Evolutionary conservation across 306 rosid species (phyloP).

Genomic region (Phaseolus lunatus): DNA sequence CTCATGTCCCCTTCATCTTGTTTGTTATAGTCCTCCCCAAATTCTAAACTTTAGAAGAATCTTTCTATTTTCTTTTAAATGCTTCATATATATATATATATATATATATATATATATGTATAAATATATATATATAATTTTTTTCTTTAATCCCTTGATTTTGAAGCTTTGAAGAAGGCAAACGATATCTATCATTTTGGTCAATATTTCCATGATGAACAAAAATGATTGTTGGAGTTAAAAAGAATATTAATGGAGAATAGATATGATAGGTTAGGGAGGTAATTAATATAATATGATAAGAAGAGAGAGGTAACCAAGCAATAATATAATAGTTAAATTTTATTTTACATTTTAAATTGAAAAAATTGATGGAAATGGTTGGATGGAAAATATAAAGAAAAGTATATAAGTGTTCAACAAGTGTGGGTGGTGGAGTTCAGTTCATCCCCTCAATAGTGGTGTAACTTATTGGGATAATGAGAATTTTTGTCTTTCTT

Average conservation of each 20-base stretch:
- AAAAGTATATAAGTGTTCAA: conserved; percentile 45
- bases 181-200: not conserved
- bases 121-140: not conserved
- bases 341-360: no score
- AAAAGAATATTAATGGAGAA: no score
- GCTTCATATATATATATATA: not conserved
- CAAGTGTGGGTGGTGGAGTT: conserved; percentile 18
- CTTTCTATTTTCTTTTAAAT: not conserved
- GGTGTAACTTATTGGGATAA: conserved; percentile 52
- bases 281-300: no score
- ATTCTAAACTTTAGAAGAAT: conserved; percentile 15
- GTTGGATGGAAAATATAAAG: conserved; percentile 47
- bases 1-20: conserved; percentile 84
- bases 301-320: no score
- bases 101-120: not conserved
- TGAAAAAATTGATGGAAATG: conserved; percentile 30
- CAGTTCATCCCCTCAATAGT: conserved; percentile 16
- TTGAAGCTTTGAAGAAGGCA: conserved; percentile 37
- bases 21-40: conserved; percentile 42
- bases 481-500: conserved; percentile 24
- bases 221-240: not conserved
- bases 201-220: not conserved
- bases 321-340: no score
- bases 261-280: no score
- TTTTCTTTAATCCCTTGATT: not conserved